phyloP scores from a whole-genome alignment of 2,329 filamentous ascomycete genomes.

The Aspergillus sp. region DNA sequence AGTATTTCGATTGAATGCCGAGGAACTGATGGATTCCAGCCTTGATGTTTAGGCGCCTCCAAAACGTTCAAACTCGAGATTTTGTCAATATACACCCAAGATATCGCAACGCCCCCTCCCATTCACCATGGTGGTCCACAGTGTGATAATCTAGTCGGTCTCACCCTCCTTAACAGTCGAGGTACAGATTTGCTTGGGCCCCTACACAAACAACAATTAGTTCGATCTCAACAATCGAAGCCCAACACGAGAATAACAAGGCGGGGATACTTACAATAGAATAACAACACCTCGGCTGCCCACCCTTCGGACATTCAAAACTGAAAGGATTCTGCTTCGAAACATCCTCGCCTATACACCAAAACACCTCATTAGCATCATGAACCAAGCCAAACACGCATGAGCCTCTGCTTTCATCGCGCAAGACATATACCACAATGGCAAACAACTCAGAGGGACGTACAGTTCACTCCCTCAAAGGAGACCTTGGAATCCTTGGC shows the following conservation, averaged over 20 bases:
- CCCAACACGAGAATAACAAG: neutral
- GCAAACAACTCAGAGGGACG: constrained; percentile 3
- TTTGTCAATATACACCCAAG: neutral
- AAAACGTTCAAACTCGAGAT: neutral
- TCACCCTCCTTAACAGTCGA: constrained; percentile 21
- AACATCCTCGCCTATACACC: constrained; percentile 15
- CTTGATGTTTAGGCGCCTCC: neutral
- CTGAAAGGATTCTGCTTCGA: constrained; percentile 17
- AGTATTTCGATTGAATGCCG: constrained; percentile 58
- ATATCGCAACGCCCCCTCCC: too few species aligned
- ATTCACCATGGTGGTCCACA: neutral
- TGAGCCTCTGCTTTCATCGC: neutral
- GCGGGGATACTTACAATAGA: constrained; percentile 26
- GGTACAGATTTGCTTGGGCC: constrained; percentile 28
- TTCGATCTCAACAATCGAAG: too few species aligned
- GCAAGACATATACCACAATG: neutral
- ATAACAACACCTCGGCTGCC: constrained; percentile 28
- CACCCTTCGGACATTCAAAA: constrained; percentile 25
- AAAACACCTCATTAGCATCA: constrained; percentile 12
- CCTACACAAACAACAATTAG: constrained; percentile 13
- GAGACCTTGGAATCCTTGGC: constrained; percentile 20
- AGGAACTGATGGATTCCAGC: constrained; percentile 44
- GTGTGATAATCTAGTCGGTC: constrained; percentile 11
- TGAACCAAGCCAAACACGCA: neutral
- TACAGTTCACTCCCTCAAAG: constrained; percentile 26